phyloP scores from a whole-genome alignment of 176 grass and related monocot species.

The Eragrostis curvula region DNA sequence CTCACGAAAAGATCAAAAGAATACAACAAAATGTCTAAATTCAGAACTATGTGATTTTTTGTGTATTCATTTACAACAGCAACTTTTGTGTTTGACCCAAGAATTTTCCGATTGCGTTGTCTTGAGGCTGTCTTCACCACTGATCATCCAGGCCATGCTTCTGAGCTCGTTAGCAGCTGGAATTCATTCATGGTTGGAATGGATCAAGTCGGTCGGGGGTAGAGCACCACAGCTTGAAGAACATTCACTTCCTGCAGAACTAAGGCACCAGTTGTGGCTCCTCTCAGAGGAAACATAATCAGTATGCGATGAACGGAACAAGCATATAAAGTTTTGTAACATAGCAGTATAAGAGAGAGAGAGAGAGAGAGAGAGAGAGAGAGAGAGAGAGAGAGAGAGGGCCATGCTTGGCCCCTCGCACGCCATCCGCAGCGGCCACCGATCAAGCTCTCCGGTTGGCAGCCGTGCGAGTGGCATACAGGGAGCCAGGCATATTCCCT shows the following conservation, averaged over 20 bases:
- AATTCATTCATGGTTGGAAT: background rate
- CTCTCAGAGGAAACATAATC: background rate
- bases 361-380: slow-evolving; percentile 20
- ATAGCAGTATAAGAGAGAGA: background rate
- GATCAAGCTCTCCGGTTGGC: slow-evolving; percentile 23
- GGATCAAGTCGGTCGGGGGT: too few species aligned
- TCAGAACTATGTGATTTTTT: background rate
- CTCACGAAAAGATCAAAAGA: background rate
- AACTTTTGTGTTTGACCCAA: background rate
- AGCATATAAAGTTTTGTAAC: too few species aligned
- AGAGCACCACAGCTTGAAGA: background rate
- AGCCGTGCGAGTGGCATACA: slow-evolving; percentile 68
- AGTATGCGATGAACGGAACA: too few species aligned
- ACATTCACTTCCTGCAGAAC: background rate
- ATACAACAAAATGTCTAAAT: background rate
- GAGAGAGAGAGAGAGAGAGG: slow-evolving; percentile 47
- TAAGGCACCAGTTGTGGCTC: background rate
- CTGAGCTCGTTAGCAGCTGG: background rate
- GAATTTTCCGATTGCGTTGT: background rate
- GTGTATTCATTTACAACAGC: background rate
- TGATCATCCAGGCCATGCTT: background rate
- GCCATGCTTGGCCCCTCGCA: slow-evolving; percentile 76
- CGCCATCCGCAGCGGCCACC: slow-evolving; percentile 65
- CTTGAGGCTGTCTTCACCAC: background rate
- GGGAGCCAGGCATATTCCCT: slow-evolving; percentile 72